phyloP scores from a whole-genome alignment of 177 flowering plant species.

The Vitis hybrid region DNA sequence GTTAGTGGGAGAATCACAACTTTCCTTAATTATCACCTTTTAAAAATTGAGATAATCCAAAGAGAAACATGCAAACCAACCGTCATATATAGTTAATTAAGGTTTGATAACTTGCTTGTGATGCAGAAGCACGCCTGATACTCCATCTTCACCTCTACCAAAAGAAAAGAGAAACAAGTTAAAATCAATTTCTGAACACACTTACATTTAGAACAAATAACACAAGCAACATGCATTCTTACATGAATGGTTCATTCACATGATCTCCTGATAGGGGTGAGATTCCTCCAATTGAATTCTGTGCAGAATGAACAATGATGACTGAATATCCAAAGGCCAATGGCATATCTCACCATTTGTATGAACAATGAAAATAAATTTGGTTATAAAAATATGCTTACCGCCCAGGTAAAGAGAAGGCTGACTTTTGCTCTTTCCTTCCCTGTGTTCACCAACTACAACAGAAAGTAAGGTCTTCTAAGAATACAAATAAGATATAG shows the following conservation, averaged over 20 bases:
- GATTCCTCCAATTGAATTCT: conserved; percentile 95
- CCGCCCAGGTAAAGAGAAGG: conserved; percentile 96
- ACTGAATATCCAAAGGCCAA: conserved; percentile 9
- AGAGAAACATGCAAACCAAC: conserved; percentile 62
- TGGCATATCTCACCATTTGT: not conserved
- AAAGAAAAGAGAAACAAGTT: conserved; percentile 16
- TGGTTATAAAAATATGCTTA: conserved; percentile 30
- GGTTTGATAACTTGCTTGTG: conserved; percentile 95
- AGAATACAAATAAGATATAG: conserved; percentile 1
- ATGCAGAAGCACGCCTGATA: conserved; percentile 96
- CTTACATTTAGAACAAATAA: not conserved
- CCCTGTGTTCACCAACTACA: conserved; percentile 95
- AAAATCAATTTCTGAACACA: conserved; percentile 1
- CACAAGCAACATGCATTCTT: conserved; percentile 26
- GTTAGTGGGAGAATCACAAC: not conserved
- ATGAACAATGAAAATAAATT: not conserved
- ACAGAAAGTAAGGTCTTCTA: conserved; percentile 5
- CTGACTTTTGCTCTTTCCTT: conserved; percentile 96
- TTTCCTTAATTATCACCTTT: not conserved
- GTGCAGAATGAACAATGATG: conserved; percentile 21
- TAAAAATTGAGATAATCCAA: conserved; percentile 9
- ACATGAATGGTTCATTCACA: conserved; percentile 97
- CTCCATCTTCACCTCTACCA: conserved; percentile 87
- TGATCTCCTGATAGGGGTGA: conserved; percentile 93
- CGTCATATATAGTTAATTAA: conserved; percentile 47